Evolutionary conservation across 208 protist species (phyloP), one percentile per base, ranked within the genome.

Genomic region (Crithidia fasciculata): DNA sequence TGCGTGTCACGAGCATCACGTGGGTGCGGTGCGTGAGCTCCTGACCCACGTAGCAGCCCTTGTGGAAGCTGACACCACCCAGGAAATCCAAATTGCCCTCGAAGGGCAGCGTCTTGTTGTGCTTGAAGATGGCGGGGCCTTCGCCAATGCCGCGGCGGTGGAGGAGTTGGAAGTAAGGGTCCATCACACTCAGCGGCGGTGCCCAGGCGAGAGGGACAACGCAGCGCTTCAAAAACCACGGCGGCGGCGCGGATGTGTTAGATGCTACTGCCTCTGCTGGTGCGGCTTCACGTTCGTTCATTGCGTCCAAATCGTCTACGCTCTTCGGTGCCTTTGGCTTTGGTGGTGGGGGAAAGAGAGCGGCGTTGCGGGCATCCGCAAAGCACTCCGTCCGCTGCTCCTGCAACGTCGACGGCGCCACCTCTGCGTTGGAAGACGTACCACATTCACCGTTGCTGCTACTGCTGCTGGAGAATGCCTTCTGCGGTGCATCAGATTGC

Each of bases 11-110:
- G n/a, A 98, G 89, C 76, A 94, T 96, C 28, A 96, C 92, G 60
- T 98, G 95, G 0, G 97, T 98, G 76, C 98, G 90, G 59, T 97
- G 94, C 0, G 96, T 99, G 16, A 98, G 88, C 66, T 99, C 97
- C 75, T 99, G 98, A 2, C 98, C 98, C 0, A 99, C 55, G 84
- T 99, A 99, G 85, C 98, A 99, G 43, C 98, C 98, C 74, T 99
- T 99, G 74, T 94, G 75, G 59, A 98, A 99, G 74, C 83, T 84
- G 16, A 99, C 88, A 8, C 91, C 97, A 36, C 79, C 68, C 2
- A 98, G 76, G n/a, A 96, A 87, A 69, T 99, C 97, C 2, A 93
- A 65, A 78, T 98, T 98, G 40, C 74, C 85, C 71, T 99, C 97
- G 41, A 98, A 95, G 2, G 96, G 96, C 1, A 98, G 78, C 18